Conservation (phyloP, 768 basidiomycete species). For the Austroboletus festivus region DNA sequence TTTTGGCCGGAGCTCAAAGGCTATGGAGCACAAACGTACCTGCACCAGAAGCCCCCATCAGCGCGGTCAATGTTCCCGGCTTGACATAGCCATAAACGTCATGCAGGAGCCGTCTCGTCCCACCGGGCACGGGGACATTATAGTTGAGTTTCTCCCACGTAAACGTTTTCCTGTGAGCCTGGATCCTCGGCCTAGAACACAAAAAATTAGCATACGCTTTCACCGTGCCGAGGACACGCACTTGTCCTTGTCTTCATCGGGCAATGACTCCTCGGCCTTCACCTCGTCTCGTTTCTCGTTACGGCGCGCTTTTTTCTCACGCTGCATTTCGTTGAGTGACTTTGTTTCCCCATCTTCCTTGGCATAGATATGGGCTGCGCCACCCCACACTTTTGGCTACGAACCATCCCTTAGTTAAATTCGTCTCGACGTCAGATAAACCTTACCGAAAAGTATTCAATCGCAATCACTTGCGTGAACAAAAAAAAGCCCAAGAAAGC, state of each 20-base stretch:
- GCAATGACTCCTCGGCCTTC: slow-evolving; percentile 14
- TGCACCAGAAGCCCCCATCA: slow-evolving; percentile 86
- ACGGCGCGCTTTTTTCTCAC: slow-evolving; percentile 48
- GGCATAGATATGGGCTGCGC: slow-evolving; percentile 56
- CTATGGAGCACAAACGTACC: slow-evolving; percentile 38
- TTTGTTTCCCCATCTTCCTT: slow-evolving; percentile 55
- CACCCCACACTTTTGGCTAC: slow-evolving; percentile 31
- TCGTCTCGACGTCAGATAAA: slow-evolving; percentile 6
- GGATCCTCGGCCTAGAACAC: not conserved
- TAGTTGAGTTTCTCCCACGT: slow-evolving; percentile 85
- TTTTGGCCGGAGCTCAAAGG: not conserved
- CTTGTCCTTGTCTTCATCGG: slow-evolving; percentile 16
- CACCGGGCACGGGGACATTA: slow-evolving; percentile 64
- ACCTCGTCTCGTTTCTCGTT: slow-evolving; percentile 31
- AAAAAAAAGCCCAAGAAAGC: slow-evolving; percentile 72
- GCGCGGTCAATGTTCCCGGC: slow-evolving; percentile 83
- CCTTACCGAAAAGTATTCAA: slow-evolving; percentile 62
- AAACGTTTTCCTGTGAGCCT: slow-evolving; percentile 41
- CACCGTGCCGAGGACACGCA: slow-evolving; percentile 3
- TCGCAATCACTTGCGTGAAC: slow-evolving; percentile 59
- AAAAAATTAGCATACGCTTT: no score
- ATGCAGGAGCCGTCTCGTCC: slow-evolving; percentile 60
- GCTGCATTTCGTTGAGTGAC: slow-evolving; percentile 50
- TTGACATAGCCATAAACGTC: slow-evolving; percentile 79
- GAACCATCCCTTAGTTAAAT: not conserved